A percentile compares a stretch with the other conserved stretches of the same genome.
phyloP scores from a whole-genome alignment of 345 rosid species.

The Citrus glauca region DNA sequence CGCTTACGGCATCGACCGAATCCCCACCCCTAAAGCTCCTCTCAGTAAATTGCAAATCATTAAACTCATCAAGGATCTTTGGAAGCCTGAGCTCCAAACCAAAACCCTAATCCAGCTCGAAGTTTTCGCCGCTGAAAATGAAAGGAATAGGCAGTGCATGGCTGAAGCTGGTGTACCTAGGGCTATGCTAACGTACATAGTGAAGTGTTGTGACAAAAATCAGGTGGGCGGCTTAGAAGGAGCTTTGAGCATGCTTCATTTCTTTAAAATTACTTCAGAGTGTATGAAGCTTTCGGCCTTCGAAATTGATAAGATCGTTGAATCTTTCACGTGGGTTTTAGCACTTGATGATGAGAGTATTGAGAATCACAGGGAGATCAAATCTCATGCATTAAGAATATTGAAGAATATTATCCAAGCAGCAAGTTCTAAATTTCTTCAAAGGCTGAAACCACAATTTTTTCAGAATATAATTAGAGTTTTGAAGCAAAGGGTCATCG shows the following conservation, averaged over 20 bases:
- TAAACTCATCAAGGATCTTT: slow-evolving; percentile 36
- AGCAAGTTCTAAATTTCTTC: slow-evolving; percentile 30
- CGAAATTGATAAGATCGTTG: slow-evolving; percentile 34
- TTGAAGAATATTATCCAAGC: slow-evolving; percentile 36
- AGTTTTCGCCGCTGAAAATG: slow-evolving; percentile 40
- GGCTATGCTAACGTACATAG: slow-evolving; percentile 33
- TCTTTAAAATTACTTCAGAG: slow-evolving; percentile 34
- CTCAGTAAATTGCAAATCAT: slow-evolving; percentile 30
- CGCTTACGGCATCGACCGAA: slow-evolving; percentile 37
- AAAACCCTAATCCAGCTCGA: slow-evolving; percentile 41
- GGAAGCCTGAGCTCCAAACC: slow-evolving; percentile 13
- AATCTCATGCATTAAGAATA: slow-evolving; percentile 38
- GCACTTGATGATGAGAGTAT: slow-evolving; percentile 7
- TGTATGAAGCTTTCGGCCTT: slow-evolving; percentile 16
- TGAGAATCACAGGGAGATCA: slow-evolving; percentile 21
- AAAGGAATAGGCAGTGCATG: slow-evolving; percentile 49
- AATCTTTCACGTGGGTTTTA: slow-evolving; percentile 52
- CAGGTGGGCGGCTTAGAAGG: slow-evolving; percentile 36
- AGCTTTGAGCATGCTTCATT: slow-evolving; percentile 43
- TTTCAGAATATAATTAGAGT: slow-evolving; percentile 37
- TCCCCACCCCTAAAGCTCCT: slow-evolving; percentile 56
- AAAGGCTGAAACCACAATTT: slow-evolving; percentile 46
- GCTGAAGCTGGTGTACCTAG: slow-evolving; percentile 43
- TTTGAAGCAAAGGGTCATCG: slow-evolving; percentile 30
- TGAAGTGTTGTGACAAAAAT: slow-evolving; percentile 22